Conservation (phyloP, 345 rosid species). For the Capsella bursapastoris region DNA sequence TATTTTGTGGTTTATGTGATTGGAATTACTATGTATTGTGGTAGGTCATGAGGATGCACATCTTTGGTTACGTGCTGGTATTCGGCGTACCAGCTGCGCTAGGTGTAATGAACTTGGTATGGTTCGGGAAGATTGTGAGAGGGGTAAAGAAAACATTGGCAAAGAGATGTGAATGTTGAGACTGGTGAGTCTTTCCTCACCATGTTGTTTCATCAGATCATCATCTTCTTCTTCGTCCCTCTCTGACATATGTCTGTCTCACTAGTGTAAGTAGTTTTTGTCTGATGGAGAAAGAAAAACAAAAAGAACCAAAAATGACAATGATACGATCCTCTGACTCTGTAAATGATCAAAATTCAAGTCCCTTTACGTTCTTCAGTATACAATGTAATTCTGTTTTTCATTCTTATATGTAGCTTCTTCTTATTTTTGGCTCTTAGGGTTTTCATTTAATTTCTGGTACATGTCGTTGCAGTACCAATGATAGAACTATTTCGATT, state of each 20-base stretch:
- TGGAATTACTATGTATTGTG: slow-evolving; percentile 7
- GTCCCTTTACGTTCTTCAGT: slow-evolving; percentile 30
- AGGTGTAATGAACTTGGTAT: slow-evolving; percentile 78
- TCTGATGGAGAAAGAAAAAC: slow-evolving; percentile 37
- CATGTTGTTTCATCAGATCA: slow-evolving; percentile 18
- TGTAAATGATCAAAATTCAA: slow-evolving; percentile 42
- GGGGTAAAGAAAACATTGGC: slow-evolving; percentile 83
- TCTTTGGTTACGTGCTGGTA: slow-evolving; percentile 60
- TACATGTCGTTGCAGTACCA: background rate
- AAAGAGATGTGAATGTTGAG: slow-evolving; percentile 59
- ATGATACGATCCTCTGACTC: slow-evolving; percentile 44
- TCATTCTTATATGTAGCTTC: background rate
- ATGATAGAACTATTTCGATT: background rate
- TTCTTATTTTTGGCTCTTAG: background rate
- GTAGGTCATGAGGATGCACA: slow-evolving; percentile 75
- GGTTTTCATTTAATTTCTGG: too few relatives aligned
- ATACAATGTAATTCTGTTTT: slow-evolving; percentile 38
- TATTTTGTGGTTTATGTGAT: slow-evolving; percentile 3
- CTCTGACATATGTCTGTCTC: slow-evolving; percentile 40
- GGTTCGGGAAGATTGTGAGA: slow-evolving; percentile 82
- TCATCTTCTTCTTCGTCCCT: slow-evolving; percentile 7
- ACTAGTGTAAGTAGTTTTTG: slow-evolving; percentile 49
- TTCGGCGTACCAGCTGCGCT: slow-evolving; percentile 68
- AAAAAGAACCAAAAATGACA: slow-evolving; percentile 8
- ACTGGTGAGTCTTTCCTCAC: slow-evolving; percentile 39